Evolutionary conservation across 2,329 filamentous ascomycete species (phyloP).

Genomic region (Fusarium verticillioides): DNA sequence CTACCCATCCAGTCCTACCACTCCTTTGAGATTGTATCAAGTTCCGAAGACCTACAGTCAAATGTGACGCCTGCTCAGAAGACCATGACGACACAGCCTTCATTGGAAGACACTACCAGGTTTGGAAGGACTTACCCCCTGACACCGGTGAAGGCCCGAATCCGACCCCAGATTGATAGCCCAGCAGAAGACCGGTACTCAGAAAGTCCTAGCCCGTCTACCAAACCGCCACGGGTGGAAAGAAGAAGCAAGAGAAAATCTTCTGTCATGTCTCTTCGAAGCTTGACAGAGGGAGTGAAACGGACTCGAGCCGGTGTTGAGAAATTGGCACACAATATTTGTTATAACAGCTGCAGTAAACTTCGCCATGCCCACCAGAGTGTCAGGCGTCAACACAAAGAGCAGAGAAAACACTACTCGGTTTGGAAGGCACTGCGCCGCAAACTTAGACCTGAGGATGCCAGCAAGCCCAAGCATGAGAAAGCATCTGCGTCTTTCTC

Average conservation of each 20-base stretch:
- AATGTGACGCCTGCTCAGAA: slow-evolving; percentile 16
- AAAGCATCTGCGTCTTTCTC: slow-evolving; percentile 42
- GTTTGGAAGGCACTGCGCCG: slow-evolving; percentile 46
- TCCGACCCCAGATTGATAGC: slow-evolving; percentile 42
- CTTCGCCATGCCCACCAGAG: slow-evolving; percentile 43
- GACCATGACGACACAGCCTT: background rate
- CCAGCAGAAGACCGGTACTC: slow-evolving; percentile 25
- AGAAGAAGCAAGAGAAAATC: slow-evolving; percentile 34
- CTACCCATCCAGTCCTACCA: slow-evolving; percentile 37
- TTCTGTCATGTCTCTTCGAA: slow-evolving; percentile 29
- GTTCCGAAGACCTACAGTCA: slow-evolving; percentile 40
- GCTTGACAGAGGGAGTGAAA: slow-evolving; percentile 38
- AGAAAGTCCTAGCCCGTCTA: slow-evolving; percentile 29
- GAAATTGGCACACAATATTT: slow-evolving; percentile 46
- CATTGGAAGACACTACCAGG: background rate
- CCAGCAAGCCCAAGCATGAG: slow-evolving; percentile 41
- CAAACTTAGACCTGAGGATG: slow-evolving; percentile 38
- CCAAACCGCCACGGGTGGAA: slow-evolving; percentile 6
- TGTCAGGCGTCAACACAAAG: slow-evolving; percentile 43
- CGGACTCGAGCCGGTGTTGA: slow-evolving; percentile 36
- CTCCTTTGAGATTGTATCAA: slow-evolving; percentile 44
- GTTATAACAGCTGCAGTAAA: slow-evolving; percentile 40
- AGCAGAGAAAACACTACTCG: slow-evolving; percentile 43
- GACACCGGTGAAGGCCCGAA: slow-evolving; percentile 13
- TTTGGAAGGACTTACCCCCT: background rate